phyloP scores from a whole-genome alignment of 306 rosid species.

The Nissolia schottii region DNA sequence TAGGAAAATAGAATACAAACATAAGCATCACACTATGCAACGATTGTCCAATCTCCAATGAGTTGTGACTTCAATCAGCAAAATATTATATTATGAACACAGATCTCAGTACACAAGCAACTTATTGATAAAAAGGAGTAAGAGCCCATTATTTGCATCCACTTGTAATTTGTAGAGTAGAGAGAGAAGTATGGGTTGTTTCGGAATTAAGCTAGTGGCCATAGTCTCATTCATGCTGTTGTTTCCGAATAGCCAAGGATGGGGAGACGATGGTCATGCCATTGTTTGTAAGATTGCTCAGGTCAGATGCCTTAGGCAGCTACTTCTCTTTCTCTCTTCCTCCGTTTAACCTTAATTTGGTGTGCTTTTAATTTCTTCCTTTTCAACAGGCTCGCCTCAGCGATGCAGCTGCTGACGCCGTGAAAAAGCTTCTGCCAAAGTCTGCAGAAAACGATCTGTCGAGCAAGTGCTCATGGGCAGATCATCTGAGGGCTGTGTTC shows the following conservation, averaged over 20 bases:
- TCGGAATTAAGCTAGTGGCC: conserved; percentile 13
- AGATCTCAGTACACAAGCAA: too few relatives aligned
- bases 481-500: conserved; percentile 39
- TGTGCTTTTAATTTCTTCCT: not conserved
- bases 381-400: conserved; percentile 50
- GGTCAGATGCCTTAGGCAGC: conserved; percentile 59
- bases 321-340: not conserved
- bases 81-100: too few relatives aligned
- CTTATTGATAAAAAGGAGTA: too few relatives aligned
- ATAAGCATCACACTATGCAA: too few relatives aligned
- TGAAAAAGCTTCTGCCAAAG: conserved; percentile 55
- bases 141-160: not conserved
- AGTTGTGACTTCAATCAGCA: too few relatives aligned
- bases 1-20: too few relatives aligned
- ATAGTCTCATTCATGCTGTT: conserved; percentile 33
- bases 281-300: conserved; percentile 70
- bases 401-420: conserved; percentile 51
- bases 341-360: not conserved
- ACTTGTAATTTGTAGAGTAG: not conserved
- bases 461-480: conserved; percentile 75
- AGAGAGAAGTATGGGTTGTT: conserved; percentile 27
- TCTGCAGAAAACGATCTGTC: conserved; percentile 51
- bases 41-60: too few relatives aligned
- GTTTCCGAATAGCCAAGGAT: conserved; percentile 44
- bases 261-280: conserved; percentile 78